Evolutionary conservation across 805 yeast genomes (phyloP).

Genomic region (Dipodascus geniculatus): DNA sequence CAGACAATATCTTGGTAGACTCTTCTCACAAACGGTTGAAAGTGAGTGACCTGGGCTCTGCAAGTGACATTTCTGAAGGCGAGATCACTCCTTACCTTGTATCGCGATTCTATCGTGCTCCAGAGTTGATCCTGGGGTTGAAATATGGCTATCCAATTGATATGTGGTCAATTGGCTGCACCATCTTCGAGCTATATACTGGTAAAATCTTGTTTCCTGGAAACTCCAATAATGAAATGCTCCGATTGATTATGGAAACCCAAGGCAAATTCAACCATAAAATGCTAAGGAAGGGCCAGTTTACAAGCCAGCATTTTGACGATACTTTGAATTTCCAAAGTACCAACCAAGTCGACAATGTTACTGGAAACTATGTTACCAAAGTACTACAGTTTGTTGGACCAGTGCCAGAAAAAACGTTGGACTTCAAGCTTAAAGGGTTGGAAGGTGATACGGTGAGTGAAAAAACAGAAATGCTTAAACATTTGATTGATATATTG

Average conservation of each 20-base stretch:
- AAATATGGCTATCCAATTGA: constrained; percentile 56
- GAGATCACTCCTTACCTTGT: constrained; percentile 25
- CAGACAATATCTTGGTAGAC: constrained; percentile 74
- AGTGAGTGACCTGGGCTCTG: constrained; percentile 85
- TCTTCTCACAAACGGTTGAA: constrained; percentile 52
- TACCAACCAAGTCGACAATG: constrained; percentile 12
- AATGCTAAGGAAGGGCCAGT: constrained; percentile 19
- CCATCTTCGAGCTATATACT: constrained; percentile 84
- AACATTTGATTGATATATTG: constrained; percentile 19
- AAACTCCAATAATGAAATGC: constrained; percentile 66
- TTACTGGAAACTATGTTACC: constrained; percentile 15
- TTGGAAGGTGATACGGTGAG: constrained; percentile 7
- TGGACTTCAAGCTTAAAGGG: constrained; percentile 5
- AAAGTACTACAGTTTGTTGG: constrained; percentile 11
- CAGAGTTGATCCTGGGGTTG: constrained; percentile 62
- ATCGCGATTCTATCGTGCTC: constrained; percentile 68
- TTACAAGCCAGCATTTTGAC: constrained; percentile 20
- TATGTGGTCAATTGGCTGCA: constrained; percentile 94
- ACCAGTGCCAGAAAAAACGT: constrained; percentile 7
- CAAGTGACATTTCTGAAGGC: constrained; percentile 29
- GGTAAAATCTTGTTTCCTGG: constrained; percentile 89
- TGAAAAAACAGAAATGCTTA: not conserved
- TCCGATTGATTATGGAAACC: constrained; percentile 22
- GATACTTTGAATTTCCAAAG: constrained; percentile 17
- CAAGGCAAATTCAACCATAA: constrained; percentile 23